Evolutionary conservation across 495 filamentous ascomycete species (phyloP), one percentile per base, ranked within the genome.

Genomic region (Staphylotrichum tortipilum): DNA sequence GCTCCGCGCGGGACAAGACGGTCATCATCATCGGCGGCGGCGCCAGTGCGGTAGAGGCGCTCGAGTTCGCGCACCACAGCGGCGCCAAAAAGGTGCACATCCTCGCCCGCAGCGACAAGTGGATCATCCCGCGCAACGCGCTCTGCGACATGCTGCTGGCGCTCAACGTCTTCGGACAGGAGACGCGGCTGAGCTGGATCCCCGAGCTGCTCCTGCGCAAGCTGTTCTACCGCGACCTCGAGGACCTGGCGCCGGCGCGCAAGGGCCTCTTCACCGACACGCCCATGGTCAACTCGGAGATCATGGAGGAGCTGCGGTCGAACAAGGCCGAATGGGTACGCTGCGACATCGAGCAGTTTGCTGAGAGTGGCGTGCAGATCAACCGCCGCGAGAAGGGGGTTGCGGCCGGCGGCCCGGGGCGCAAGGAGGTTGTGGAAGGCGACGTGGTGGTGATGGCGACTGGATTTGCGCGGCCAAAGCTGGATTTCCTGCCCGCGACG

Each of bases 361-460:
- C 77, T 23, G 73, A 82, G 17, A 68, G 71, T 0, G 88, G 87
- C 3, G 76, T 92, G 3, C 47, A 65, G 6, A 84, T 90, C 68
- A 89, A 85, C 55, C 71, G 78, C 35, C 76, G 86, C n/a, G 70
- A 72, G 0, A 79, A 82, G 53, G 85, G 85, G 1, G 85, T 89
- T 0, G 82, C 83, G 3, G 79, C 84, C 47, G 81, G 78, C 26
- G 88, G 85, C 0, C 85, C 82, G 4, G 88, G 88, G 15, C 74
- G 83, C 45, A 67, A 73, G 1, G 54, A 82, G 9, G 72, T 92
- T 22, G n/a, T n/a, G n/a, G 64, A 79, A 44, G 85, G 78, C 17
- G 88, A 92, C 53, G 78, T 92, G 10, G 79, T 88, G 24, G 82
- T 91, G 35, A 82, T 91, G 78, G 88, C 88, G 1, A 94, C 88